phyloP scores from a whole-genome alignment of 2,329 filamentous ascomycete species.

The Balansia obtecta region DNA sequence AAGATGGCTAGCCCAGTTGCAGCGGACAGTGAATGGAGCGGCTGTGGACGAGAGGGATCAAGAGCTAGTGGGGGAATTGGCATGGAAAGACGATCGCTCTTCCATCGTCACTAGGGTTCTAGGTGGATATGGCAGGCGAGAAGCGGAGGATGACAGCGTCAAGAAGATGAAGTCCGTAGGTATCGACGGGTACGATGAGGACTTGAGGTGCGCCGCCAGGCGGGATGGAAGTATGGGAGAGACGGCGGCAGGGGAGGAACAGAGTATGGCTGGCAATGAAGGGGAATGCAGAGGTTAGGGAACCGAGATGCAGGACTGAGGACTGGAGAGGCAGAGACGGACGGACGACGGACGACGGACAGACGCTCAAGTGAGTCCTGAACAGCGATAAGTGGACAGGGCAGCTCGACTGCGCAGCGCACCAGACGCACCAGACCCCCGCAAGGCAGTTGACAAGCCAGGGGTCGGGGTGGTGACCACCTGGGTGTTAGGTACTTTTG shows the following conservation, averaged over 20 bases:
- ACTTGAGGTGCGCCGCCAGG: background rate
- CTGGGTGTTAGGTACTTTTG: background rate
- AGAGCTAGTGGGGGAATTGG: background rate
- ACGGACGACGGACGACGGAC: no score
- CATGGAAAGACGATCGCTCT: conserved; percentile 3
- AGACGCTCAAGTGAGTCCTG: background rate
- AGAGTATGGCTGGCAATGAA: background rate
- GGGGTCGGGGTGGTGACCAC: background rate
- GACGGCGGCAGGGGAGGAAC: background rate
- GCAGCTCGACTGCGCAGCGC: background rate
- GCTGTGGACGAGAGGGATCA: background rate
- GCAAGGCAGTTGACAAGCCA: conserved; percentile 7
- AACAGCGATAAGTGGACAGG: background rate
- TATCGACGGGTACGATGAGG: background rate
- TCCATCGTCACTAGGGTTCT: conserved; percentile 5
- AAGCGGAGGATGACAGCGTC: background rate
- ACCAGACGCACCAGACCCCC: conserved; percentile 5
- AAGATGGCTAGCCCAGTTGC: background rate
- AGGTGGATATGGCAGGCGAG: background rate
- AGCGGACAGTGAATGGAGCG: background rate
- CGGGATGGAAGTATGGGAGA: background rate
- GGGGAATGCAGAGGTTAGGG: background rate
- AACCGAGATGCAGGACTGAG: background rate
- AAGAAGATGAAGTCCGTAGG: background rate
- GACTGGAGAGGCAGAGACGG: background rate